Evolutionary conservation across 805 yeast species (phyloP), one percentile per base, ranked within the genome.

Genomic region (Danielia reshetovae): DNA sequence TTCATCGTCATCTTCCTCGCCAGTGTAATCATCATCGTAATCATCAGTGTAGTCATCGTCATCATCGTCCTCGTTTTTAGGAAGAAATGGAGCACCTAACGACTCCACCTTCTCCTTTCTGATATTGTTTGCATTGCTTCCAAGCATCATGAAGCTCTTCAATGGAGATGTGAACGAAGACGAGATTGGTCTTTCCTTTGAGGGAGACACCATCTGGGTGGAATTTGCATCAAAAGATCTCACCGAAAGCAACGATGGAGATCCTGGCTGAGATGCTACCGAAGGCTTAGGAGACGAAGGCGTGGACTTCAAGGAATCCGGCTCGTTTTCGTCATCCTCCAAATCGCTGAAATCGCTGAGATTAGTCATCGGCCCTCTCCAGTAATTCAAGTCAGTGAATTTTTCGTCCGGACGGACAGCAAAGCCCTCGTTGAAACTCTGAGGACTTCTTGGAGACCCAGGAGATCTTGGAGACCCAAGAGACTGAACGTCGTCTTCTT

Each of bases 321-420:
- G 25, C n/a, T 50, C 59, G 13, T 30, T 43, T 14, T 55, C 60
- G 18, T 44, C 48, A 38, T 67, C 54, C 40, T 74, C 77, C 10
- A 66, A 53, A 35, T 78, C 85, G 30, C 79, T 72, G 28, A 76
- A 62, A 37, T 79, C 85, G 38, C 75, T 74, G 16, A 83, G 50
- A 40, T 79, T 78, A 4, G 73, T 62, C 17, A 89, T 50, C 1
- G 96, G 94, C 34, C 81, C 90, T 44, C 95, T 68, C 98, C 98
- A 93, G 57, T 74, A 93, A 53, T 85, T 89, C 28, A 85, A 85
- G 60, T 93, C 98, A 6, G 86, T 85, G 56, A 68, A 93, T 43
- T 75, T 76, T 44, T 79, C 82, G 35, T 75, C 80, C 2, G 66
- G 60, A 17, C 57, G 50, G n/a, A 57, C 45, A 49, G 60, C 24